Base-by-base conservation (phyloP, 2,329 filamentous ascomycete genomes). In the Aspergillus japonicus region DNA sequence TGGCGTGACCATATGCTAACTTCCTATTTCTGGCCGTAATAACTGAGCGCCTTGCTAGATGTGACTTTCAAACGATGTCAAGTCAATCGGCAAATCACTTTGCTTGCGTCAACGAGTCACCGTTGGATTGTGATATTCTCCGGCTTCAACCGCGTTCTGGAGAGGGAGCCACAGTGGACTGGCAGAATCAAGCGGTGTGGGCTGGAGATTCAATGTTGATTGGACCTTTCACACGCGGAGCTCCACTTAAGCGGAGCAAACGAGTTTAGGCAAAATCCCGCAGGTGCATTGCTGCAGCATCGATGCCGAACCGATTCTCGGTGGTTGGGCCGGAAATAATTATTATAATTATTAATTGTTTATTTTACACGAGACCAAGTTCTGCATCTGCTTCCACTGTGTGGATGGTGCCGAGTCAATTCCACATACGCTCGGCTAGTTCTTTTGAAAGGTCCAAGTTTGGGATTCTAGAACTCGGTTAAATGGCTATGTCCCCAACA, bases 181-280 rank as follows among this genome's bases (percentile, higher is more conserved):
- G 61, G 62, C 52, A 62, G 54, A 63, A 61, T 52, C 50, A 35
- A 55, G 58, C 62, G 60, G 60, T 50, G 52, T 39, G 19, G 8
- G 2, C 0, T 0, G 12, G 4, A 33, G 44, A 47, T 21, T 19
- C 4, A 1, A 42, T 19, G 42, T 26, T 31, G 1, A 23, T 54
- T 55, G 42, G 48, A 16, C 24, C 5, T 16, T 29, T 47, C 19
- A 51, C 42, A 16, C 33, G 51, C 59, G 50, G 19, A 51, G 24
- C 53, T 35, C 10, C 52, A 24, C 48, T 26, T 6, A 16, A 33
- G 35, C 47, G 53, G 57, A 47, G 50, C 29, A 29, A 19, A 24
- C 31, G 10, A 23, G 21, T 60, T 62, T 58, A 56, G 54, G 58
- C 58, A 55, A 50, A 56, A 62, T 57, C 26, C 47, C 51, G 19